Base-by-base conservation (phyloP, 2,329 filamentous ascomycete genomes). In the Aspergillus piperis region DNA sequence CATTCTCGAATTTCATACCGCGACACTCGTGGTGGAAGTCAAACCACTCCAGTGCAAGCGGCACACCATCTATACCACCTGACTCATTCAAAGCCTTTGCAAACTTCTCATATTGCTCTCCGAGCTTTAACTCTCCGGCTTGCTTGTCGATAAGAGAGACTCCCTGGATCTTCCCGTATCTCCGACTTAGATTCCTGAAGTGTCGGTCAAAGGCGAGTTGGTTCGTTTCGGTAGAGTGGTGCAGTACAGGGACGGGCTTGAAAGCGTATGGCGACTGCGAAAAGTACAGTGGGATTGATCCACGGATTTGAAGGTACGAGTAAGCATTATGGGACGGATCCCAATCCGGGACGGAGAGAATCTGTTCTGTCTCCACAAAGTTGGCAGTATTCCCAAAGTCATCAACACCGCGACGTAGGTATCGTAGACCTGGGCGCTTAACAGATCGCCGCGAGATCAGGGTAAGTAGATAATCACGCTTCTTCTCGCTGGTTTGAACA, bases 1-100 rank as follows among this genome's bases (percentile, higher is more conserved):
- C 93, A 61, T 98, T 98, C 71, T 98, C 94, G 70, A 98, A 99
- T 68, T 92, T 96, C 94, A 99, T 97, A 0, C 95, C 95, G 15
- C 92, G 89, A 71, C 95, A 98, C 27, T 90, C 90, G 17, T 87
- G 84, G 74, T 98, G 95, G 70, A 99, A 99, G 72, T 99, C 95
- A 69, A 98, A 99, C 95, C 95, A 99, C 72, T 96, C 91, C 70
- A 96, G 96, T 0, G 81, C 83, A 11, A 95, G 77, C 8, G 80
- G 73, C 10, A 71, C 72, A 11, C 78, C 81, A 60, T 86, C 81
- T 19, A 82, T 73, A 4, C 82, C 80, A 6, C 81, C 81, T 44
- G 84, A 81, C 7, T 88, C 82, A 64, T 95, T 96, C 56, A 94
- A 80, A 23, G 80, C 76, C 52, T 86, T 79, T 1, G 90, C 83